A percentile compares a stretch with the other conserved stretches of the same genome.
These are phyloP conservation scores for Calvatia gigantea DNA, from an alignment of 768 basidiomycete genomes.

Conservation along the genomic window DNA sequence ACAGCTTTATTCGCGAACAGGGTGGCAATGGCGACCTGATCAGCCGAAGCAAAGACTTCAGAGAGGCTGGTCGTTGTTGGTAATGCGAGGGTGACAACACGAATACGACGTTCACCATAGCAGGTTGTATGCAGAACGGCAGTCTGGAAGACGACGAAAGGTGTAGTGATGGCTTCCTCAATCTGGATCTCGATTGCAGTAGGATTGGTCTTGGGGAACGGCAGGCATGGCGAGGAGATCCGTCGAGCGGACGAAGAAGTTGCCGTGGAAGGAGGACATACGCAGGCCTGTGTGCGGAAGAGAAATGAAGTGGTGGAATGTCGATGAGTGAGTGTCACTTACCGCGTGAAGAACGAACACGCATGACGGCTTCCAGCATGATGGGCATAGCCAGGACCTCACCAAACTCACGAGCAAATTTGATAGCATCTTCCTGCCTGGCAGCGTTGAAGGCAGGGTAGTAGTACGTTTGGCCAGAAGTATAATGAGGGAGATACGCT, in stretches of 20 bases:
- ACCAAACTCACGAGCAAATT: constrained; percentile 97
- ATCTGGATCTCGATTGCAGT: constrained; percentile 94
- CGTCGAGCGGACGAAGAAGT: constrained; percentile 97
- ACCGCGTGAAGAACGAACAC: constrained; percentile 97
- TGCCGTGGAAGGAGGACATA: constrained; percentile 98
- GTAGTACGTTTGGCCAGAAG: constrained; percentile 96
- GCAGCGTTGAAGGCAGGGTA: constrained; percentile 98
- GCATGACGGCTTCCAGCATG: constrained; percentile 96
- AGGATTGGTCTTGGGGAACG: constrained; percentile 95
- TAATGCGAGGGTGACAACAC: constrained; percentile 84
- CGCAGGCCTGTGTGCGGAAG: constrained; percentile 59
- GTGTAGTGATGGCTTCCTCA: constrained; percentile 87
- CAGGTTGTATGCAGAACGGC: constrained; percentile 94
- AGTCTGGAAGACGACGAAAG: constrained; percentile 93
- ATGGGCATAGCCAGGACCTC: constrained; percentile 91
- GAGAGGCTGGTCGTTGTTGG: constrained; percentile 87
- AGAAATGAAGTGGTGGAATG: constrained; percentile 1
- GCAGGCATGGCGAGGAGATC: constrained; percentile 95
- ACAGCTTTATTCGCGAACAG: constrained; percentile 91
- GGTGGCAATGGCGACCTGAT: constrained; percentile 83
- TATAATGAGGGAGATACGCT: constrained; percentile 95
- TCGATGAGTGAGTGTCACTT: constrained; percentile 11
- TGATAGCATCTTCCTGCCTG: constrained; percentile 92
- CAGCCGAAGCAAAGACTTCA: constrained; percentile 87
- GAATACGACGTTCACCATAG: constrained; percentile 87